Base-by-base conservation (phyloP, 2,329 filamentous ascomycete genomes). In the Cladosporium sp. region DNA sequence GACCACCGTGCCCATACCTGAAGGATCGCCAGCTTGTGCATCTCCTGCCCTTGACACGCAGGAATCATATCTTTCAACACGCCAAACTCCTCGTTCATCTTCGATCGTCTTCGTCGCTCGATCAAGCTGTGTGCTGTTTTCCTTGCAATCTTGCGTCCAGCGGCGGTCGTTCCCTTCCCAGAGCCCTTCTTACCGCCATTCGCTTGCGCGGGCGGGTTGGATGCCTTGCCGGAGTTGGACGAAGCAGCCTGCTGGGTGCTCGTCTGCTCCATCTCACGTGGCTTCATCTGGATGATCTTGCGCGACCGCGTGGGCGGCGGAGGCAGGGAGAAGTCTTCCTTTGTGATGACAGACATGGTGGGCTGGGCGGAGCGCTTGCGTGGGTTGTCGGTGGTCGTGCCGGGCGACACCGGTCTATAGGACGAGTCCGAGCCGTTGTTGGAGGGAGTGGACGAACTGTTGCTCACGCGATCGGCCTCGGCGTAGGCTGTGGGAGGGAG, bases 201-300 rank as follows among this genome's bases (percentile, higher is more conserved):
- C 16, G 55, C 61, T 34, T 41, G 50, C 9, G 43, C 10, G 11
- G 43, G 34, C 49, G 56, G 45, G 14, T 14, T 42, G 13, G 46
- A 34, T 16, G 55, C 54, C 44, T 61, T 63, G 14, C 56, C 61
- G 18, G 56, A 54, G 4, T 52, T 16, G n/a, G 58, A 14, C 11
- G 52, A 49, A 35, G 53, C 45, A 9, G 55, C 37, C n/a, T 45
- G 35, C 7, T 46, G 45, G 3, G 44, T 38, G 9, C 40, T 19
- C 11, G 57, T 57, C 63, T 67, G 61, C 53, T 68, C 63, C 49
- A 67, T 68, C 2, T 66, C 66, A 55, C 76, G 75, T 9, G 83
- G 92, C 71, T 95, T 95, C 91, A 97, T 95, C 72, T 97, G 92
- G 54, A 97, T 97, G 67, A 98, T 97, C 74, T 95, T 97, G 63